Base-by-base conservation (phyloP, 768 basidiomycete species). In the Tulasnella sp. region DNA sequence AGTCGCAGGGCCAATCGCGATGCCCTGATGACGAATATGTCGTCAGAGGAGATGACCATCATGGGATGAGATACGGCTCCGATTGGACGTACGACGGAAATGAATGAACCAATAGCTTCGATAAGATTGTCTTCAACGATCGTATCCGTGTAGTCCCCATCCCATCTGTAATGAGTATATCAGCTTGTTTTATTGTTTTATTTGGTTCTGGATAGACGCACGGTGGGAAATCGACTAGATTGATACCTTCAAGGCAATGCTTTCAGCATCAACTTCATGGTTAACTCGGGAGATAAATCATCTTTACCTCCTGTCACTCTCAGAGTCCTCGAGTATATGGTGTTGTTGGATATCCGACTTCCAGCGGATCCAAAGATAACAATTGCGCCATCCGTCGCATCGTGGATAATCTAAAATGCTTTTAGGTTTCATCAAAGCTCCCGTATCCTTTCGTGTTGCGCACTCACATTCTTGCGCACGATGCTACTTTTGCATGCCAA, bases 401-500 rank as follows among this genome's bases (percentile, higher is more conserved):
- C 47, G n/a, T 48, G 47, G 47, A 48, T 29, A 5, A 48, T n/a
- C 47, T 48, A 23, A 5, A n/a, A 48, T 11, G 27, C 34, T 5
- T 48, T n/a, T 29, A 11, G 11, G 19, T 48, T 7, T 7, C 47
- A 48, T 7, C 5, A 5, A 48, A n/a, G 19, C 7, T n/a, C 47
- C 5, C n/a, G 7, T 11, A 48, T 48, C n/a, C 7, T 7, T 48
- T n/a, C 11, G 19, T 7, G 15, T 38, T 38, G 19, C 11, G 27
- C 47, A 7, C 47, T 29, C 47, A 48, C 47, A 29, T 48, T 48
- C 21, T 48, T 21, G 27, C 47, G 47, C 11, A 48, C 47, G 5
- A 48, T 29, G n/a, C 47, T 48, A 48, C n/a, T 48, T n/a, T 48
- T 48, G 47, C 47, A 48, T 23, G 47, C 47, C 27, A 48, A n/a